phyloP scores from a whole-genome alignment of 306 rosid genomes.

The Medicago truncatula region MtrunA17r5.0-ANR NC_053043.1:42628001-42628500 shows the following conservation, averaged over 20 bases:
- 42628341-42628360: background rate
- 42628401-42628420: background rate
- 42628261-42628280: constrained; percentile 1
- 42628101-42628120: background rate
- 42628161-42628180: constrained; percentile 4
- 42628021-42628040: background rate
- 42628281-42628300: constrained; percentile 7
- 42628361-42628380: background rate
- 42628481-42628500: constrained; percentile 8
- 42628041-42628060: background rate
- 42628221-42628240: constrained; percentile 3
- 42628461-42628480: background rate
- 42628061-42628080: background rate
- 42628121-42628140: background rate
- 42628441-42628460: background rate
- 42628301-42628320: constrained; percentile 16
- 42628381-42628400: constrained; percentile 10
- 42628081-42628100: constrained; percentile 1
- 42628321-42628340: background rate
- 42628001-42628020: background rate
- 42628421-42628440: background rate
- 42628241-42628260: background rate
- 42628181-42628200: background rate
- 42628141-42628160: constrained; percentile 10
- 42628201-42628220: background rate